phyloP scores from a whole-genome alignment of 257 asterid genomes.

The Fraxinus cuspidata region DNA sequence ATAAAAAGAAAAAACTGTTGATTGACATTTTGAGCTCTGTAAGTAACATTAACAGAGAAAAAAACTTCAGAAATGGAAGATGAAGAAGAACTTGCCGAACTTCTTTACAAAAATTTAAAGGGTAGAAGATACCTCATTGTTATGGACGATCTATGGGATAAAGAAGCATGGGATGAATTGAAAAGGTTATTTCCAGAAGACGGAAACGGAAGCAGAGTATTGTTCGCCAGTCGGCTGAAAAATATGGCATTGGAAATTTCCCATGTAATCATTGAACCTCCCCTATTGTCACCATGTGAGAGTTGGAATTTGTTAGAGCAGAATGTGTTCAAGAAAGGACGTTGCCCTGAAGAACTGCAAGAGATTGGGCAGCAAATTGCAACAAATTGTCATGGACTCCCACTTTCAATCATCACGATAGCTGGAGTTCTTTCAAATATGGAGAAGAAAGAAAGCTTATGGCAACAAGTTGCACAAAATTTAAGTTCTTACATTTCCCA shows the following conservation, averaged over 20 bases:
- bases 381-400: constrained; percentile 27
- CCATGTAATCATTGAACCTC: not conserved
- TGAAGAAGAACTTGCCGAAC: not conserved
- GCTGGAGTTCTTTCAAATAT: constrained; percentile 26
- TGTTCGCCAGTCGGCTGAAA: not conserved
- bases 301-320: constrained; percentile 23
- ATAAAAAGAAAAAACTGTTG: no score
- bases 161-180: no score
- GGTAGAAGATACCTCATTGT: not conserved
- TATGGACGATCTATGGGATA: not conserved
- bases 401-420: constrained; percentile 22
- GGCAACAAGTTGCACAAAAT: constrained; percentile 10
- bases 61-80: not conserved
- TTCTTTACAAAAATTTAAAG: not conserved
- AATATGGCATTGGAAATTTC: not conserved
- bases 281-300: constrained; percentile 10
- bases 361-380: constrained; percentile 25
- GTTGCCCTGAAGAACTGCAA: constrained; percentile 25
- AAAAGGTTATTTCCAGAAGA: not conserved
- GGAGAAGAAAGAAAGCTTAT: not conserved
- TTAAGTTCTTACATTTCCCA: not conserved
- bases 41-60: not conserved
- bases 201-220: not conserved
- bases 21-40: not conserved
- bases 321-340: constrained; percentile 7